A percentile compares a stretch with the other conserved stretches of the same genome.
Evolutionary conservation across 352 stramenopile species (phyloP).

Genomic region (Phytophthora hibernalis): DNA sequence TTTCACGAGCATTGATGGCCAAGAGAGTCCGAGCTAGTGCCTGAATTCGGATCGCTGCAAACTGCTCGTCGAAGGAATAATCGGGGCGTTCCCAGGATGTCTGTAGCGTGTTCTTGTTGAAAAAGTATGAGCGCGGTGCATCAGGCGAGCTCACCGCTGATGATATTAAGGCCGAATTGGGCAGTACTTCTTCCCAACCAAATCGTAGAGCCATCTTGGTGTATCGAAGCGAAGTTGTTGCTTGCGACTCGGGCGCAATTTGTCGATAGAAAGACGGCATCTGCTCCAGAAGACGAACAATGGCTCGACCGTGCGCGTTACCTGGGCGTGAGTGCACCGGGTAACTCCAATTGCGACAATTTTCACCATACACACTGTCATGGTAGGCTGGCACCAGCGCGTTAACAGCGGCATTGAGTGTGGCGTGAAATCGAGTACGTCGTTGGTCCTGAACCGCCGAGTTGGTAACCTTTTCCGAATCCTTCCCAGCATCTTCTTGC

Average conservation of each 20-base stretch:
- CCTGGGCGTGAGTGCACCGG: slow-evolving; percentile 53
- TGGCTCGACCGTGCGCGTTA: slow-evolving; percentile 57
- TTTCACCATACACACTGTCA: slow-evolving; percentile 52
- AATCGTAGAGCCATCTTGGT: slow-evolving; percentile 70
- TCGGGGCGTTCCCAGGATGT: slow-evolving; percentile 64
- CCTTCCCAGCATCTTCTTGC: slow-evolving; percentile 15
- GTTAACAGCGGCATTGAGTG: slow-evolving; percentile 21
- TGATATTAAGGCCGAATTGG: neutral
- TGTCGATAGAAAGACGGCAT: slow-evolving; percentile 38
- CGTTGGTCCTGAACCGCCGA: slow-evolving; percentile 5
- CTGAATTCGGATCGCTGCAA: slow-evolving; percentile 71
- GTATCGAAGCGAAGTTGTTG: slow-evolving; percentile 43
- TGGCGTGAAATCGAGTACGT: slow-evolving; percentile 18
- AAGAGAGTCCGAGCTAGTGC: slow-evolving; percentile 58
- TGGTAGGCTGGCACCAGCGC: slow-evolving; percentile 53
- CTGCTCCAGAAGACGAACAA: slow-evolving; percentile 54
- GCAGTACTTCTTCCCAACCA: slow-evolving; percentile 60
- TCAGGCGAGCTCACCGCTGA: neutral
- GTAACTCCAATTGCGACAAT: slow-evolving; percentile 62
- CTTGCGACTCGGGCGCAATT: slow-evolving; percentile 23
- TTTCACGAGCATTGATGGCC: slow-evolving; percentile 37
- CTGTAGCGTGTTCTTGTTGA: slow-evolving; percentile 47
- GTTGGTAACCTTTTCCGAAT: neutral
- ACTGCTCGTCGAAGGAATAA: slow-evolving; percentile 76
- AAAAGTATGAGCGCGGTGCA: slow-evolving; percentile 49